Conservation (phyloP, 2,329 filamentous ascomycete species). For the Hypoxylon sp. region DNA sequence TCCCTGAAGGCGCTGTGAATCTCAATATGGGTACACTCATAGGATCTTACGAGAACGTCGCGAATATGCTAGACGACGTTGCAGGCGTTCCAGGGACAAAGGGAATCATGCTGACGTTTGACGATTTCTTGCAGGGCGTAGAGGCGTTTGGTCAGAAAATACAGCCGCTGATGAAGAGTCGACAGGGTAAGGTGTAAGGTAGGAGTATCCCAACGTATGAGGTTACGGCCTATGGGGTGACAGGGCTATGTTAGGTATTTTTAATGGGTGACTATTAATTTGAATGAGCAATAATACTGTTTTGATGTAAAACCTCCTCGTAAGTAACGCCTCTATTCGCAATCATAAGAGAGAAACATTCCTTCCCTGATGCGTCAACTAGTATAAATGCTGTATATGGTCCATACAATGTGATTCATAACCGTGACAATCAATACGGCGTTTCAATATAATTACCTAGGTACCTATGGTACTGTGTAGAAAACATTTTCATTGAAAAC, state of each 20-base stretch:
- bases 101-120: constrained; percentile 55
- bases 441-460: constrained; percentile 4
- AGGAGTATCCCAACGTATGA: background rate
- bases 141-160: constrained; percentile 54
- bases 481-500: background rate
- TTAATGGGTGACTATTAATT: background rate
- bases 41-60: constrained; percentile 52
- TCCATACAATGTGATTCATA: background rate
- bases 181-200: constrained; percentile 32
- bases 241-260: background rate
- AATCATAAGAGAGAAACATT: background rate
- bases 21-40: constrained; percentile 53
- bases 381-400: background rate
- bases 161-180: constrained; percentile 55
- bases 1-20: constrained; percentile 54
- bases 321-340: background rate
- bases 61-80: constrained; percentile 53
- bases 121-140: constrained; percentile 53
- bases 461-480: background rate
- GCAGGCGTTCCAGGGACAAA: constrained; percentile 53
- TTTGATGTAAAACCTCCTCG: background rate
- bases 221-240: constrained; percentile 1
- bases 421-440: background rate
- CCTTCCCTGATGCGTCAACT: background rate
- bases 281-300: background rate